Evolutionary conservation across 331 rosid genomes (phyloP).

Genomic region (Malus hybrid): DNA sequence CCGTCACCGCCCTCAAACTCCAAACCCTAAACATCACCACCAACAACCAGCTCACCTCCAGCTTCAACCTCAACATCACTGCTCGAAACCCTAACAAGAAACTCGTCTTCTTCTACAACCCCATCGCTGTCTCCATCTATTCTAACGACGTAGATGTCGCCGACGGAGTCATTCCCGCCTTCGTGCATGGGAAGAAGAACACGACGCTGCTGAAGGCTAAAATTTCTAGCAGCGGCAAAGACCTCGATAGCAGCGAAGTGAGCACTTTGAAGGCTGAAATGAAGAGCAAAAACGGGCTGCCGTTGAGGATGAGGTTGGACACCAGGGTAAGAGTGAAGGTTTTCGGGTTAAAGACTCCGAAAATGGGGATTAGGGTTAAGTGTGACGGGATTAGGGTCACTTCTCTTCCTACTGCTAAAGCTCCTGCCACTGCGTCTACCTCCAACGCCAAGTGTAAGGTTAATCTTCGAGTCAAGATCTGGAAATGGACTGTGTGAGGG

Average conservation of each 20-base stretch:
- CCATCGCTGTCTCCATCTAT: slow-evolving; percentile 36
- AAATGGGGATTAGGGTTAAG: slow-evolving; percentile 47
- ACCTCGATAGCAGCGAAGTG: slow-evolving; percentile 23
- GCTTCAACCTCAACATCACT: slow-evolving; percentile 44
- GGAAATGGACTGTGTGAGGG: slow-evolving; percentile 81
- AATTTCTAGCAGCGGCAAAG: slow-evolving; percentile 22
- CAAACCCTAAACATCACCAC: slow-evolving; percentile 42
- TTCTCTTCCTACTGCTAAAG: slow-evolving; percentile 41
- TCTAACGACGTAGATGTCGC: slow-evolving; percentile 41
- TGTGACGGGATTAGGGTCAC: slow-evolving; percentile 61
- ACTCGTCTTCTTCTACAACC: slow-evolving; percentile 41
- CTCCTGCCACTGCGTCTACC: slow-evolving; percentile 56
- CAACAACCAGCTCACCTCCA: slow-evolving; percentile 42
- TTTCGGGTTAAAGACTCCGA: slow-evolving; percentile 53
- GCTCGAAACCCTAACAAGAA: slow-evolving; percentile 67
- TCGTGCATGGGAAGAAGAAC: slow-evolving; percentile 51
- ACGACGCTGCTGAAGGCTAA: slow-evolving; percentile 47
- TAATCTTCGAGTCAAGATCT: slow-evolving; percentile 67
- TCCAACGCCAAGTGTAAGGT: slow-evolving; percentile 52
- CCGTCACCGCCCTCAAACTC: slow-evolving; percentile 53
- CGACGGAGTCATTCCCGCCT: slow-evolving; percentile 46
- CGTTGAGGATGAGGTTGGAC: slow-evolving; percentile 46
- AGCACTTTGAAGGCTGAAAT: slow-evolving; percentile 29
- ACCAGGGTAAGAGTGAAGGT: slow-evolving; percentile 63
- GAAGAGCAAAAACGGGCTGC: slow-evolving; percentile 55